Evolutionary conservation across 129 eudicot species (phyloP).

Genomic region (Flaveria linearis): DNA sequence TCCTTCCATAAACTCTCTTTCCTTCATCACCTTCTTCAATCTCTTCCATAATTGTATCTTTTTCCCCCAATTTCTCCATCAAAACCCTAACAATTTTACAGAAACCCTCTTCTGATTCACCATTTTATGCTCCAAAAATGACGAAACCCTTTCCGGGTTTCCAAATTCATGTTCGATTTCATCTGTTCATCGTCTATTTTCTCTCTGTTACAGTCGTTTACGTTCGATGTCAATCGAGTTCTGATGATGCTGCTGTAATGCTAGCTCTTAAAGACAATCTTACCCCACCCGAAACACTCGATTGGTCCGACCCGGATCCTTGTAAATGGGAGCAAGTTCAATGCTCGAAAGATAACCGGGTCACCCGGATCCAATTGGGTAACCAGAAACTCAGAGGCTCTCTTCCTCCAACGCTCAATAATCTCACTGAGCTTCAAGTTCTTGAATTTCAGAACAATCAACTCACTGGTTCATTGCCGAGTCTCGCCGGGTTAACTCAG

Average conservation of each 20-base stretch:
- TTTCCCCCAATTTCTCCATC: slow-evolving; percentile 22
- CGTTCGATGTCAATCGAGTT: slow-evolving; percentile 40
- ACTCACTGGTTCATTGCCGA: slow-evolving; percentile 69
- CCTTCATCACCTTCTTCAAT: slow-evolving; percentile 40
- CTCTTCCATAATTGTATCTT: slow-evolving; percentile 16
- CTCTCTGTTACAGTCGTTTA: not conserved
- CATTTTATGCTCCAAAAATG: slow-evolving; percentile 23
- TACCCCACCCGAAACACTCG: slow-evolving; percentile 47
- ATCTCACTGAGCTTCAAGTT: slow-evolving; percentile 47
- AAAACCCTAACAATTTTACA: no score
- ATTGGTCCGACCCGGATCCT: slow-evolving; percentile 66
- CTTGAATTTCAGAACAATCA: slow-evolving; percentile 56
- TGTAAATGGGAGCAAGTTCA: slow-evolving; percentile 63
- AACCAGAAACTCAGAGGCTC: slow-evolving; percentile 47
- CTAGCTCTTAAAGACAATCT: slow-evolving; percentile 41
- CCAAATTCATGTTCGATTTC: slow-evolving; percentile 9
- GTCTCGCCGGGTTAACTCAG: slow-evolving; percentile 62
- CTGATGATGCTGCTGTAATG: slow-evolving; percentile 57
- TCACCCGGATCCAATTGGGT: slow-evolving; percentile 79
- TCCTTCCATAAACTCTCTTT: not conserved
- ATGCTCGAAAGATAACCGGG: slow-evolving; percentile 57
- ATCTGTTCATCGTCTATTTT: not conserved
- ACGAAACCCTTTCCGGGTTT: slow-evolving; percentile 40
- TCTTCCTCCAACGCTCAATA: slow-evolving; percentile 50
- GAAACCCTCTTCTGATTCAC: slow-evolving; percentile 19